Conservation (phyloP, 805 yeast species). For the Metschnikowia drakensbergensis region DNA sequence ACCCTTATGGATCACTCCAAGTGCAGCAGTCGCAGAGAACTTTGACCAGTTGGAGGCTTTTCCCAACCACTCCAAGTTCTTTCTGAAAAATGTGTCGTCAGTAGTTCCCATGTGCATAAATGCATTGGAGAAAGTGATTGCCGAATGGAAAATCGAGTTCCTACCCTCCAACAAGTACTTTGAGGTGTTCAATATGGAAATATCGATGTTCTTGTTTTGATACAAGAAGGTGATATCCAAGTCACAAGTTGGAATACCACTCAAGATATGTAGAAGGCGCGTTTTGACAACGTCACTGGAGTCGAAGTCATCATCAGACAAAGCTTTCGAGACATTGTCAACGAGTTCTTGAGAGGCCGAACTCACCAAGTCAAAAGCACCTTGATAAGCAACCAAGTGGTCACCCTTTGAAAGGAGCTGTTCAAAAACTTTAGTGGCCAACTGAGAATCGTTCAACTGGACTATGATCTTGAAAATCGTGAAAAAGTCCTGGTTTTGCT, state of each 20-base stretch:
- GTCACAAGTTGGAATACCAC: slow-evolving; percentile 94
- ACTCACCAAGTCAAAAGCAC: slow-evolving; percentile 90
- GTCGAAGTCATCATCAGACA: slow-evolving; percentile 30
- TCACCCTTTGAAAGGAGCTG: slow-evolving; percentile 51
- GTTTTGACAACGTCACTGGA: slow-evolving; percentile 22
- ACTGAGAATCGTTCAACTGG: slow-evolving; percentile 71
- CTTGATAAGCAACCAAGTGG: slow-evolving; percentile 73
- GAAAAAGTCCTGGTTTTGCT: slow-evolving; percentile 68
- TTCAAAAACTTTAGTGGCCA: slow-evolving; percentile 68
- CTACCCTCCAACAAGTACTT: slow-evolving; percentile 83
- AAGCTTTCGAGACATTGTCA: slow-evolving; percentile 46
- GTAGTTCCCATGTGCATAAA: slow-evolving; percentile 96
- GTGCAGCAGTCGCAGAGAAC: slow-evolving; percentile 94
- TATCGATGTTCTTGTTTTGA: slow-evolving; percentile 84
- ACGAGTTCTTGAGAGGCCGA: slow-evolving; percentile 89
- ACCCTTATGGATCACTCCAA: slow-evolving; percentile 96
- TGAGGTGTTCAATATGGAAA: slow-evolving; percentile 73
- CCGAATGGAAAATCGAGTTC: slow-evolving; percentile 91
- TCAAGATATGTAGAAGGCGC: slow-evolving; percentile 64
- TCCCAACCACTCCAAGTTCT: slow-evolving; percentile 91
- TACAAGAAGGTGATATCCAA: slow-evolving; percentile 82
- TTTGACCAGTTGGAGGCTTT: slow-evolving; percentile 99
- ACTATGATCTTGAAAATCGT: slow-evolving; percentile 82
- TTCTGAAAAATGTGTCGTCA: slow-evolving; percentile 85
- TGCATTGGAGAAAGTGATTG: slow-evolving; percentile 91